phyloP scores from a whole-genome alignment of 352 stramenopile species.

The Elongisporangium anandrum region DNA sequence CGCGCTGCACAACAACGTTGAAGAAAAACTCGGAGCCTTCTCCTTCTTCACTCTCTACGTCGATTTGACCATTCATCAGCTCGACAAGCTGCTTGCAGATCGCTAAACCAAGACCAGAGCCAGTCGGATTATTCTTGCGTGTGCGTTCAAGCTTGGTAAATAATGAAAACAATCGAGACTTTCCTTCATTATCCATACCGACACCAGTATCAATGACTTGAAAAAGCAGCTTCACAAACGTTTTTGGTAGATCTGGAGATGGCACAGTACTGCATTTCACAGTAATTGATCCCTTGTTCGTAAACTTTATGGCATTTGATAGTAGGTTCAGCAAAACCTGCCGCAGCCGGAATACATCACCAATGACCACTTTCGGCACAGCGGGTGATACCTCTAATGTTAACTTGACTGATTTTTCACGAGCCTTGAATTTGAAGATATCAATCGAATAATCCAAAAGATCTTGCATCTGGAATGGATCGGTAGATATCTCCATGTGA shows the following conservation, averaged over 20 bases:
- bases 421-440: constrained; percentile 78
- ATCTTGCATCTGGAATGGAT: constrained; percentile 75
- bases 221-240: constrained; percentile 61
- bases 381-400: constrained; percentile 44
- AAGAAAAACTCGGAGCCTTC: constrained; percentile 72
- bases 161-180: constrained; percentile 53
- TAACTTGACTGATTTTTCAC: constrained; percentile 81
- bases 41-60: constrained; percentile 60
- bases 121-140: constrained; percentile 65
- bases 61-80: constrained; percentile 66
- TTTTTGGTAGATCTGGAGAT: constrained; percentile 41
- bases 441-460: constrained; percentile 75
- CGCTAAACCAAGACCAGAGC: constrained; percentile 55
- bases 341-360: constrained; percentile 58
- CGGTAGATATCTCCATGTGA: constrained; percentile 72
- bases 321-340: constrained; percentile 75
- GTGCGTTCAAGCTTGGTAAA: constrained; percentile 69
- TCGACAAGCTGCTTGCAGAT: constrained; percentile 77
- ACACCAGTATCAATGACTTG: constrained; percentile 71
- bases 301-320: constrained; percentile 82
- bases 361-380: constrained; percentile 51
- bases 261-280: constrained; percentile 58
- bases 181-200: constrained; percentile 62
- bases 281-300: constrained; percentile 62
- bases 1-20: constrained; percentile 44